These are phyloP conservation scores for Mayamaea pseudoterrestris DNA, from an alignment of 108 stramenopile species.

Conservation along the genomic window DNA sequence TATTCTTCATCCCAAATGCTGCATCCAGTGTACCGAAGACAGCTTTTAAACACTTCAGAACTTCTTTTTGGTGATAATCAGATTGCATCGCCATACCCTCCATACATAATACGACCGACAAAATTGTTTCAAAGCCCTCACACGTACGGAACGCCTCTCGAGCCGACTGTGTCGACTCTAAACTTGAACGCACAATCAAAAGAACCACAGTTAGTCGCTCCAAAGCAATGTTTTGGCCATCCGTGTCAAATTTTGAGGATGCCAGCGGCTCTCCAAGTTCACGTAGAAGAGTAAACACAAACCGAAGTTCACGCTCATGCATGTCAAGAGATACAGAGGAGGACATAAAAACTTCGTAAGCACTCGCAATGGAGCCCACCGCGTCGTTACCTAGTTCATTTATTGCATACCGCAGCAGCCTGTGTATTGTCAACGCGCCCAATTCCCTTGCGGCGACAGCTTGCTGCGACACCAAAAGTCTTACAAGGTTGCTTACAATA, in stretches of 20 bases:
- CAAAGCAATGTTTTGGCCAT: not conserved
- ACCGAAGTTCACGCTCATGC: slow-evolving; percentile 43
- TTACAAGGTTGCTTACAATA: slow-evolving; percentile 30
- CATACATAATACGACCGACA: slow-evolving; percentile 5
- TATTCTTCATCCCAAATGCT: slow-evolving; percentile 32
- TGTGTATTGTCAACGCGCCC: slow-evolving; percentile 12
- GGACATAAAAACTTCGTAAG: slow-evolving; percentile 55
- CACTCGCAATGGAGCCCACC: slow-evolving; percentile 35
- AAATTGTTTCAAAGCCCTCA: slow-evolving; percentile 52
- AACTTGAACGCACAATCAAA: slow-evolving; percentile 29
- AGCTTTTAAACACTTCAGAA: slow-evolving; percentile 36
- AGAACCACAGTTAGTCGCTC: not conserved
- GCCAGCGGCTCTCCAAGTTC: slow-evolving; percentile 14
- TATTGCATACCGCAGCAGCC: slow-evolving; percentile 41
- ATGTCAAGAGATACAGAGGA: slow-evolving; percentile 30
- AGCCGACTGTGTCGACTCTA: slow-evolving; percentile 41
- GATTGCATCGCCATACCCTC: slow-evolving; percentile 3
- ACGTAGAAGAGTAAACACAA: slow-evolving; percentile 37
- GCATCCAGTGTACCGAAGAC: slow-evolving; percentile 41
- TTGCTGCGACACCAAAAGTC: slow-evolving; percentile 29
- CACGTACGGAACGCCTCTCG: slow-evolving; percentile 60
- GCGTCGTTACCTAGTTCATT: slow-evolving; percentile 54
- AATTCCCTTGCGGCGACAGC: not conserved
- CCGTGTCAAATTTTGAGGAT: not conserved
- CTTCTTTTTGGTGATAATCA: too few relatives aligned